These are phyloP conservation scores for Aspergillus quadrilineatus DNA, from an alignment of 2,329 filamentous ascomycete species.

Conservation along the genomic window DNA sequence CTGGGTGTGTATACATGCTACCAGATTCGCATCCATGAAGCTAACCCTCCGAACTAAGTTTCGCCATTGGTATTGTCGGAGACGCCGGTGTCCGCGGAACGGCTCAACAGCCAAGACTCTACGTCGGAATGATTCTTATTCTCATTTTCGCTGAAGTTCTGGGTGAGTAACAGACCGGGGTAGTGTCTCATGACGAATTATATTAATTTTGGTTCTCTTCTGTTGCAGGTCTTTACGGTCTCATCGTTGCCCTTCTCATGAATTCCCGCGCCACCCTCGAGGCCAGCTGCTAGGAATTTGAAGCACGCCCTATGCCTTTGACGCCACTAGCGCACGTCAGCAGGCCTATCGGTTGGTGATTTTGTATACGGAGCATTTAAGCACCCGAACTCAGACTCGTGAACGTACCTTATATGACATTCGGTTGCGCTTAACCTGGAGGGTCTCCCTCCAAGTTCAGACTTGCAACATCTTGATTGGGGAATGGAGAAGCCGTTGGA, in stretches of 20 bases:
- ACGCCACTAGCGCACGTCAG: slow-evolving; percentile 16
- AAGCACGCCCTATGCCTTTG: slow-evolving; percentile 18
- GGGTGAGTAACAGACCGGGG: slow-evolving; percentile 61
- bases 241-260: slow-evolving; percentile 99
- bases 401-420: slow-evolving; percentile 8
- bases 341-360: slow-evolving; percentile 3
- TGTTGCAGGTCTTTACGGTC: slow-evolving; percentile 83
- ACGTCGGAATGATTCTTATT: slow-evolving; percentile 98
- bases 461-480: neutral
- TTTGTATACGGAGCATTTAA: slow-evolving; percentile 11
- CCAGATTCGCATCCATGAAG: neutral
- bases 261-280: slow-evolving; percentile 81
- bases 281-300: slow-evolving; percentile 55
- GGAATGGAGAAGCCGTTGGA: neutral
- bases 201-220: neutral
- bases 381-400: slow-evolving; percentile 2
- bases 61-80: slow-evolving; percentile 81
- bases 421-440: neutral
- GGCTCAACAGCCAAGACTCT: slow-evolving; percentile 61
- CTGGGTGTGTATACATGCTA: slow-evolving; percentile 51
- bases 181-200: neutral
- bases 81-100: slow-evolving; percentile 54
- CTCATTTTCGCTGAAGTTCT: slow-evolving; percentile 99
- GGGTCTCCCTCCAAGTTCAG: neutral
- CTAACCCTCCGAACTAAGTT: slow-evolving; percentile 46